phyloP scores from a whole-genome alignment of 139 green algal species.

The Closterium sp. region DNA sequence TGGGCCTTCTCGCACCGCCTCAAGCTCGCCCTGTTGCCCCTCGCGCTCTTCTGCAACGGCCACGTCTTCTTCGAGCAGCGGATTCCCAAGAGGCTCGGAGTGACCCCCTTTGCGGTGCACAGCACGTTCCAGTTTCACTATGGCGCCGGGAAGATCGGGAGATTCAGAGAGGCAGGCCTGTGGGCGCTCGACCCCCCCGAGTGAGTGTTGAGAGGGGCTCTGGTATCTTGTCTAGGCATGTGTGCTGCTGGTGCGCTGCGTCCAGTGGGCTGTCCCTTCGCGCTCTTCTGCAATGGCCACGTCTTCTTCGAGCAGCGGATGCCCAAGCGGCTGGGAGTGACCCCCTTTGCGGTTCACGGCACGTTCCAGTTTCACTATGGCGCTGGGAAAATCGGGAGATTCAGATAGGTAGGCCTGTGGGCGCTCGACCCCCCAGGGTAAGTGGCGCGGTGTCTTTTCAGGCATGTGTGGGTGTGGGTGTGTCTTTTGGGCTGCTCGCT shows the following conservation, averaged over 20 bases:
- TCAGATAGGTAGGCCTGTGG: constrained; percentile 41
- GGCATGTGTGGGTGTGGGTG: not conserved
- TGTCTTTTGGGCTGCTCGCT: not conserved
- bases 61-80: constrained; percentile 45
- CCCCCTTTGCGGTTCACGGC: constrained; percentile 42
- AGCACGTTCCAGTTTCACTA: constrained; percentile 46
- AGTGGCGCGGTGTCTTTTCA: not conserved
- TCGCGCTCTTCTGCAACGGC: constrained; percentile 19
- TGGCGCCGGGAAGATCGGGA: constrained; percentile 19
- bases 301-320: constrained; percentile 44
- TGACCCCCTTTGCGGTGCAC: constrained; percentile 39
- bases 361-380: constrained; percentile 42
- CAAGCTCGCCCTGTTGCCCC: constrained; percentile 10
- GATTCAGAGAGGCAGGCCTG: constrained; percentile 39
- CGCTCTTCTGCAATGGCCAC: constrained; percentile 22
- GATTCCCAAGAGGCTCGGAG: not conserved
- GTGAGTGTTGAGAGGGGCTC: not conserved
- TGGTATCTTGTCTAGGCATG: not conserved
- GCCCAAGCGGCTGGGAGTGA: not conserved
- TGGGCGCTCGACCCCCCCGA: constrained; percentile 25
- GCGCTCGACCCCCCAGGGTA: constrained; percentile 9
- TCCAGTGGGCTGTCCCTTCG: not conserved
- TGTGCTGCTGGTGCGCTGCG: not conserved
- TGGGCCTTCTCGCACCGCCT: constrained; percentile 5
- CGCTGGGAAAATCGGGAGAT: constrained; percentile 30